Evolutionary conservation across 2,329 filamentous ascomycete genomes (phyloP).

Genomic region (Paecilomyces formosus): DNA sequence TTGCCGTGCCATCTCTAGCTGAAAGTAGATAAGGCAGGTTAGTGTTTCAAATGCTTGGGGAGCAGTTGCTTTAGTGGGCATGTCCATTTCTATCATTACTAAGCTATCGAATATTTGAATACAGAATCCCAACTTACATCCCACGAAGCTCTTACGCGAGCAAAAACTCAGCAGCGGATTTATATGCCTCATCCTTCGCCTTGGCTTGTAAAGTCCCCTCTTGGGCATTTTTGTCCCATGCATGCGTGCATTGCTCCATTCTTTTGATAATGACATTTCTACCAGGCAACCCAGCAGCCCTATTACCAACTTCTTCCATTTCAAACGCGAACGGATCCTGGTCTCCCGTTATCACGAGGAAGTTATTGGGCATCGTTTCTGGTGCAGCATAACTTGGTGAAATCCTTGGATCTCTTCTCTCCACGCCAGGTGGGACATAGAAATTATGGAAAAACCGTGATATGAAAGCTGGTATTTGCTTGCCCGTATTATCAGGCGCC

Average conservation of each 20-base stretch:
- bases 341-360: background rate
- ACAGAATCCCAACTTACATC: background rate
- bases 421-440: constrained; percentile 16
- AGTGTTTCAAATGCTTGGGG: no score
- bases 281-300: background rate
- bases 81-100: no score
- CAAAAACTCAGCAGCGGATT: constrained; percentile 5
- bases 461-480: constrained; percentile 14
- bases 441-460: constrained; percentile 16
- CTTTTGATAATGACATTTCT: constrained; percentile 2
- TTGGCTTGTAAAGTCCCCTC: background rate
- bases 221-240: constrained; percentile 5
- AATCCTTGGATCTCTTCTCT: constrained; percentile 1
- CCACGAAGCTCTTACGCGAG: background rate
- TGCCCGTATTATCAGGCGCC: constrained; percentile 8
- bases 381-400: background rate
- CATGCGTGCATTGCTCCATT: constrained; percentile 5
- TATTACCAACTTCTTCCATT: background rate
- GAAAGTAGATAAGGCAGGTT: no score
- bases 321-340: background rate
- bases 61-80: no score
- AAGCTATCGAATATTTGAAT: background rate
- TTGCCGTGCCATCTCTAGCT: no score
- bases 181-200: constrained; percentile 6
- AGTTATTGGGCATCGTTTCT: background rate